Evolutionary conservation across 345 rosid genomes (phyloP), one percentile per base, ranked within the genome.

Genomic region (Populus nigra): DNA sequence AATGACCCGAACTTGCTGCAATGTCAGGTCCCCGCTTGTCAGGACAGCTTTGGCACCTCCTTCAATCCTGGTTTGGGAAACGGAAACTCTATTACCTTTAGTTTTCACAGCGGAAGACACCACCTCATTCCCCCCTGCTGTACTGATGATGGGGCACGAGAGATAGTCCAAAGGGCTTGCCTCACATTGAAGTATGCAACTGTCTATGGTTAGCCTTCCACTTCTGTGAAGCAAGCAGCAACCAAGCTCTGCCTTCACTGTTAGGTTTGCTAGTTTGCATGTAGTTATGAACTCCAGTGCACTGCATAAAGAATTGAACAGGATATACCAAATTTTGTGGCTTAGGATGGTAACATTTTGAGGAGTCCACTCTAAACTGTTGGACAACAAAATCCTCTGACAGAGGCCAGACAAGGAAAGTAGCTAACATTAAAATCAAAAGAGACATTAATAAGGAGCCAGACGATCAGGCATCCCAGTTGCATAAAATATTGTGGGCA

Each of bases 221-320:
- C 93, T 91, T 85, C 94, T 82, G 63, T 93, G 98, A 66, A 91
- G 97, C 89, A 93, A 87, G 83, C 98, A 96, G 88, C 97, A 91
- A 7, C 99, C 99, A 0, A 96, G 97, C 88, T 92, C 99, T 8
- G 95, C 93, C 84, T 85, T 90, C 79, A 96, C 94, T 0, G 95
- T 93, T 79, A 96, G 77, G 86, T 96, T 96, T 1, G 90, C 77
- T 69, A 96, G 82, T 84, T 96, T 93, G 90, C 98, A 93, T 31
- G 95, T 88, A 12, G 98, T 88, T 62, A 87, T 80, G 84, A 93
- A 84, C 84, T 93, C 98, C 89, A 96, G 36, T 13, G 98, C 98
- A 84, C 98, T 93, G 93, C 86, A 76, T 81, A 73, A 84, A 76
- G 63, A 45, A 72, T 80, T 53, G 59, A 72, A 71, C 23, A 39